Evolutionary conservation across 768 basidiomycete genomes (phyloP), one percentile per base, ranked within the genome.

Genomic region (Amanita rimosa): DNA sequence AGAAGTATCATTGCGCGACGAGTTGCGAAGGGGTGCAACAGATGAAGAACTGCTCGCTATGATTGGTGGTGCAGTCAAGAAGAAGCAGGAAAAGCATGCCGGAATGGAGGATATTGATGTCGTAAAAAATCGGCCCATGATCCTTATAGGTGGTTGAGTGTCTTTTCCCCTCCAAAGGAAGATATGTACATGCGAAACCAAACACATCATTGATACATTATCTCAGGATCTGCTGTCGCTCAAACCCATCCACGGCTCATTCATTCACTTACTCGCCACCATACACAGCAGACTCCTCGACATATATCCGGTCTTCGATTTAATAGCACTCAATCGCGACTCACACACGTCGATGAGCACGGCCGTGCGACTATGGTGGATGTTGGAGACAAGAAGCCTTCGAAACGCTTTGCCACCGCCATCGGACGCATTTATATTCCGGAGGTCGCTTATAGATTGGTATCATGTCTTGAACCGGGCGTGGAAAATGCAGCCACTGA

Each of bases 101-200:
- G 86, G 81, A 34, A 90, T 90, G 88, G 81, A 85, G 58, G 73
- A 76, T 50, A 85, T 89, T 51, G 79, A 89, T 60, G 82, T 84
- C 48, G 62, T 76, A 36, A 76, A 76, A 40, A 92, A 91, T 66
- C 72, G 85, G 44, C 85, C 89, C 9, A 94, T 94, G 90, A 93
- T 93, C 54, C 69, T 89, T 52, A 94, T 94, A 64, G 92, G 91
- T 66, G 91, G 91, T 82, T 94, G 77, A 86, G 76, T 78, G 60
- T 62, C 54, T 62, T 67, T 61, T 27, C n/a, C 19, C 31, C 19
- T 21, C 26, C 26, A 8, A 27, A 27, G 27, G 39, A 42, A 41
- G 33, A 43, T 39, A 5, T 26, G 34, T 39, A 27, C 37, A 31
- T 22, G 17, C 31, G 21, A 26, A 34, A 34, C 13, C 52, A 49